These are phyloP conservation scores for Bauhinia variegata DNA, from an alignment of 306 rosid species.

Conservation along the genomic window DNA sequence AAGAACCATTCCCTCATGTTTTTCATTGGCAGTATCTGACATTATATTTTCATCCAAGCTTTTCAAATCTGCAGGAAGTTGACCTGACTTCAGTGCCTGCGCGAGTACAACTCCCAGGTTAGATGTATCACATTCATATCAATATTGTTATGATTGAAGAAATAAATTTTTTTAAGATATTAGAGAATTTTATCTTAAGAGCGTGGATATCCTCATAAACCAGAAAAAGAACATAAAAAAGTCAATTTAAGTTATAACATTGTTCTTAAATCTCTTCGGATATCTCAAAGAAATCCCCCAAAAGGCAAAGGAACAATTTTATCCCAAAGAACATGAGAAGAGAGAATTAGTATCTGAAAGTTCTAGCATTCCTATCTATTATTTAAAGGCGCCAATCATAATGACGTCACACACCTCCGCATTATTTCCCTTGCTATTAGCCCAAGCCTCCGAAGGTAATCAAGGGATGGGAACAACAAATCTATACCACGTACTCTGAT, in stretches of 20 bases:
- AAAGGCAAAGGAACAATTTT: too few species aligned
- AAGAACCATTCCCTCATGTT: constrained; percentile 37
- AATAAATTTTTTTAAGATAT: background rate
- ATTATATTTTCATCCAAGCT: constrained; percentile 49
- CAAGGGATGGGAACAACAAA: constrained; percentile 13
- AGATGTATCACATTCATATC: constrained; percentile 10
- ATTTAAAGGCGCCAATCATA: background rate
- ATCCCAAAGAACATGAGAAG: too few species aligned
- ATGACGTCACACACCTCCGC: background rate
- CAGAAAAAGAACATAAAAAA: background rate
- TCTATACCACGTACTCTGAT: background rate
- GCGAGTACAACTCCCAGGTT: constrained; percentile 25
- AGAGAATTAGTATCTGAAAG: too few species aligned
- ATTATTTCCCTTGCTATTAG: background rate
- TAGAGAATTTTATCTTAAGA: background rate
- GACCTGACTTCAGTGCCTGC: constrained; percentile 91
- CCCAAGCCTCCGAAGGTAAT: constrained; percentile 13
- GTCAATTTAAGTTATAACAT: background rate
- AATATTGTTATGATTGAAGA: background rate
- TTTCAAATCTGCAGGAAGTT: constrained; percentile 78
- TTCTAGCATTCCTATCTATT: too few species aligned
- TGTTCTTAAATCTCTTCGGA: too few species aligned
- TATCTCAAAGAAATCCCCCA: too few species aligned
- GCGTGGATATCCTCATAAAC: background rate
- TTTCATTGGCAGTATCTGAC: constrained; percentile 43